Percentiles rank a stretch among this genome's conserved stretches.
phyloP scores from a whole-genome alignment of 1,284 basidiomycete genomes.

The Cryptococcus sp. region DNA sequence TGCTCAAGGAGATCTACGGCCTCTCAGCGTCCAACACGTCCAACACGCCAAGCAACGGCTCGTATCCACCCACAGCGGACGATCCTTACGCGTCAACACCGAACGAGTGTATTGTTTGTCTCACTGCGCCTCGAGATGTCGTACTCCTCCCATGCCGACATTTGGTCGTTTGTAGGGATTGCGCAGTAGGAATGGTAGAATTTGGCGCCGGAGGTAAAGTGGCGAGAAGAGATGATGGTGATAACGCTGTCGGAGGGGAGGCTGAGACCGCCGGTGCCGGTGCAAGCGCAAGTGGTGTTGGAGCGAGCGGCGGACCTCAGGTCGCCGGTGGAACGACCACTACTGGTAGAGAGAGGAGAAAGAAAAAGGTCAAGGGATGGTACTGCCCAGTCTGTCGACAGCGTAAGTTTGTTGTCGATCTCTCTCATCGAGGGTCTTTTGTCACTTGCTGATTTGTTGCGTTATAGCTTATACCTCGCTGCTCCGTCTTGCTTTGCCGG shows the following conservation, averaged over 20 bases:
- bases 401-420: constrained; percentile 58
- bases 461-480: constrained; percentile 77
- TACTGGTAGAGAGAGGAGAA: constrained; percentile 59
- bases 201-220: constrained; percentile 87
- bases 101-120: constrained; percentile 83
- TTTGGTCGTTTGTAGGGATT: constrained; percentile 86
- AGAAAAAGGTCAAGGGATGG: constrained; percentile 90
- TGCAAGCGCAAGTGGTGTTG: constrained; percentile 18
- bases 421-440: not conserved
- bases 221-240: constrained; percentile 60
- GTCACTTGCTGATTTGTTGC: not conserved
- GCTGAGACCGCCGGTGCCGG: constrained; percentile 20
- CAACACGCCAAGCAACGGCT: constrained; percentile 42
- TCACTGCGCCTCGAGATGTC: constrained; percentile 81
- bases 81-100: constrained; percentile 70
- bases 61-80: constrained; percentile 57
- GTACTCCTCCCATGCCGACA: constrained; percentile 86
- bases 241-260: constrained; percentile 17
- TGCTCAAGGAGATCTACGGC: constrained; percentile 88
- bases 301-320: constrained; percentile 39
- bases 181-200: constrained; percentile 90
- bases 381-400: constrained; percentile 91
- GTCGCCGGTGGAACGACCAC: constrained; percentile 48
- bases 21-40: constrained; percentile 55
- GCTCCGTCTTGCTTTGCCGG: constrained; percentile 73